Evolutionary conservation across 331 rosid species (phyloP).

Genomic region (Erythrophleum ivorense): DNA sequence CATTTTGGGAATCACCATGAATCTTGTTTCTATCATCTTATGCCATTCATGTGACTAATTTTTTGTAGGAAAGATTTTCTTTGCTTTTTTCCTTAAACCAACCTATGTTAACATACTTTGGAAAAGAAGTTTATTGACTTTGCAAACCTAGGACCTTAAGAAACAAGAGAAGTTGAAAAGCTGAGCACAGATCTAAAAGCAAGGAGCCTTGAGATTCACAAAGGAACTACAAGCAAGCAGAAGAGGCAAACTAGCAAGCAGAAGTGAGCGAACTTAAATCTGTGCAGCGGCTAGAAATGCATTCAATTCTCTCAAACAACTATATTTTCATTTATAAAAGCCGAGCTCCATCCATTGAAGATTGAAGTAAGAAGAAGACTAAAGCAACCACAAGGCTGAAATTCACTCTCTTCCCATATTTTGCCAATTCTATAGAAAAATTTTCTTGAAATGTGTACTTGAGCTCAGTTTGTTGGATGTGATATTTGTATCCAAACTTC

Average conservation of each 20-base stretch:
- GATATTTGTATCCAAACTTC: too few species aligned
- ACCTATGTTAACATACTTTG: neutral
- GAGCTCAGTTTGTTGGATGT: too few species aligned
- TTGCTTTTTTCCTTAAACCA: neutral
- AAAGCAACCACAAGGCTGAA: neutral
- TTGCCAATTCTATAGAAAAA: neutral
- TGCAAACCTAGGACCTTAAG: neutral
- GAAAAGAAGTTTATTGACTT: neutral
- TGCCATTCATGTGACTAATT: neutral
- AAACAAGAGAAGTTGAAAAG: neutral
- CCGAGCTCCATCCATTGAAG: neutral
- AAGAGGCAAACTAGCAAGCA: neutral
- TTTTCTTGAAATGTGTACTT: too few species aligned
- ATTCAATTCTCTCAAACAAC: neutral
- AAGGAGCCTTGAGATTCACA: neutral
- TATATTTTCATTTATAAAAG: neutral
- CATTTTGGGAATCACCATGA: neutral
- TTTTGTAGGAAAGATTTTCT: neutral
- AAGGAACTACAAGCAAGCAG: neutral
- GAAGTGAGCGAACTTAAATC: neutral
- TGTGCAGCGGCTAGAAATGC: neutral
- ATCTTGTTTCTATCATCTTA: neutral
- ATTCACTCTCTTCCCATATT: neutral
- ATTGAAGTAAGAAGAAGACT: neutral
- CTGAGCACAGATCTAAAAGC: neutral